Percentiles rank a stretch among this genome's conserved stretches.
phyloP scores from a whole-genome alignment of 2,329 filamentous ascomycete genomes.

The Colletotrichum lupini region DNA sequence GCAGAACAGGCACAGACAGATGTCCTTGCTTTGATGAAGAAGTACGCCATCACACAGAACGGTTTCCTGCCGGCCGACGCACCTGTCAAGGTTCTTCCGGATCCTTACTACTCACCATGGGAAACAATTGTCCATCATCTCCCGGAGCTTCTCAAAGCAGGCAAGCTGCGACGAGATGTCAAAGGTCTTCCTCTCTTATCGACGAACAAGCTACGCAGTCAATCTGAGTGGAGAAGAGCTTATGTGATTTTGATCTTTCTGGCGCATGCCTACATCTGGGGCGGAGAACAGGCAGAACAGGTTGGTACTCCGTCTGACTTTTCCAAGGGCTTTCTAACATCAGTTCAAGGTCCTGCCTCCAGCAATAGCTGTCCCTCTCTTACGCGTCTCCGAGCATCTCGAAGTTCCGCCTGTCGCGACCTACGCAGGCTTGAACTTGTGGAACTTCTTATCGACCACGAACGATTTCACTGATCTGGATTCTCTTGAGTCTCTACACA shows the following conservation, averaged over 20 bases:
- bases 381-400: conserved; percentile 76
- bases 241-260: conserved; percentile 84
- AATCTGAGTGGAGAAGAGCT: conserved; percentile 83
- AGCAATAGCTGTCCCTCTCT: conserved; percentile 80
- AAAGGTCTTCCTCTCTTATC: conserved; percentile 76
- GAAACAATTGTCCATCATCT: conserved; percentile 77
- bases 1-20: conserved; percentile 27
- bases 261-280: conserved; percentile 91
- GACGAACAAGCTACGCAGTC: conserved; percentile 69
- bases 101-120: conserved; percentile 84
- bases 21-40: conserved; percentile 39
- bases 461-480: conserved; percentile 72
- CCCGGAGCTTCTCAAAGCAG: conserved; percentile 72
- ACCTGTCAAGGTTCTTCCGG: conserved; percentile 73
- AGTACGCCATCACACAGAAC: conserved; percentile 60
- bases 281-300: conserved; percentile 78
- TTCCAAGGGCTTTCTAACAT: conserved; percentile 26
- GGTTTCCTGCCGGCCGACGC: conserved; percentile 81
- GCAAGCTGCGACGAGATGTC: conserved; percentile 71
- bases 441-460: conserved; percentile 80
- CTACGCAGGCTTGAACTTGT: conserved; percentile 86
- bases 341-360: conserved; percentile 72
- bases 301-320: conserved; percentile 53
- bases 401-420: conserved; percentile 91
- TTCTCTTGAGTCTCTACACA: conserved; percentile 77